Evolutionary conservation across 2,329 filamentous ascomycete species (phyloP).

Genomic region (Pezicula rhizophila): DNA sequence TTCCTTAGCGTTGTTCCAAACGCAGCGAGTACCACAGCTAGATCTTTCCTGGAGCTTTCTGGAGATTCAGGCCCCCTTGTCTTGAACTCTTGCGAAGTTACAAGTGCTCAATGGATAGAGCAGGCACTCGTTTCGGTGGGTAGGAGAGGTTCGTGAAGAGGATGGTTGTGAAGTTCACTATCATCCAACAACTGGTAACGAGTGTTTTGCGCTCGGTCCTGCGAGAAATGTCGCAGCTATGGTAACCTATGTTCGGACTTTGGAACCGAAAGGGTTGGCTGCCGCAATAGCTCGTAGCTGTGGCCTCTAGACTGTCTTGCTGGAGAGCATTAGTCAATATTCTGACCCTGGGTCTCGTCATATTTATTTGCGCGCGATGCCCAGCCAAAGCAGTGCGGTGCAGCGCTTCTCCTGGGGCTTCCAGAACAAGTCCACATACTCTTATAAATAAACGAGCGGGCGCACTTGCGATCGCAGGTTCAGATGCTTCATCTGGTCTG

Average conservation of each 20-base stretch:
- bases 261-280: not conserved
- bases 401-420: slow-evolving; percentile 7
- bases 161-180: not conserved
- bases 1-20: not conserved
- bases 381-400: not conserved
- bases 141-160: not conserved
- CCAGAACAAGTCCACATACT: slow-evolving; percentile 1
- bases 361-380: too few relatives aligned
- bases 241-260: slow-evolving; percentile 9
- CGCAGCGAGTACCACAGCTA: not conserved
- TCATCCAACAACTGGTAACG: slow-evolving; percentile 3
- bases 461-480: slow-evolving; percentile 4
- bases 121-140: not conserved
- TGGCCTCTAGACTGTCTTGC: slow-evolving; percentile 8
- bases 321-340: not conserved
- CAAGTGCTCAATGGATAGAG: not conserved
- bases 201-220: slow-evolving; percentile 22
- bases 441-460: not conserved
- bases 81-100: not conserved
- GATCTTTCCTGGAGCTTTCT: not conserved
- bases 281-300: slow-evolving; percentile 6
- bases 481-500: slow-evolving; percentile 11
- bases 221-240: slow-evolving; percentile 22
- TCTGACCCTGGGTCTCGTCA: too few relatives aligned
- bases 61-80: not conserved